A percentile compares a stretch with the other conserved stretches of the same genome.
Evolutionary conservation across 805 yeast species (phyloP).

Genomic region (Ogataea pignaliae): DNA sequence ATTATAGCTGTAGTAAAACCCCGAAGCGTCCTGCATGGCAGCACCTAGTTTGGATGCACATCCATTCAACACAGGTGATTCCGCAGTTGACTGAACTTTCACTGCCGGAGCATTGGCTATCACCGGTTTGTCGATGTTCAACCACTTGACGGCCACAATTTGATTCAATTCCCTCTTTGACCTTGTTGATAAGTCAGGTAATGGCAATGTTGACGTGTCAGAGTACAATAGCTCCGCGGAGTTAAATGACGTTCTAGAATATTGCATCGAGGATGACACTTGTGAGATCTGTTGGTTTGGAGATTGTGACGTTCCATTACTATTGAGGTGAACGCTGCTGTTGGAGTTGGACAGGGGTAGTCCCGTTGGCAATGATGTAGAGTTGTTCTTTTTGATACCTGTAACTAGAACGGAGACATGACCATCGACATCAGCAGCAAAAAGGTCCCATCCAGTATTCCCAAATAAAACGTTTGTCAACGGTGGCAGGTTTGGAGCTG

Average conservation of each 20-base stretch:
- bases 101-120: constrained; percentile 57
- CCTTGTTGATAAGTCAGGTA: constrained; percentile 23
- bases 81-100: constrained; percentile 25
- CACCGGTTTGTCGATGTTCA: constrained; percentile 65
- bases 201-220: constrained; percentile 29
- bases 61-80: constrained; percentile 28
- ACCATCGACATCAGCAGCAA: constrained; percentile 71
- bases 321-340: constrained; percentile 18
- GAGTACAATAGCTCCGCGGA: constrained; percentile 45
- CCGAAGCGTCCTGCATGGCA: constrained; percentile 29
- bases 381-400: constrained; percentile 36
- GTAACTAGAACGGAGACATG: constrained; percentile 53
- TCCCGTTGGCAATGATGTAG: constrained; percentile 23
- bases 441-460: constrained; percentile 73
- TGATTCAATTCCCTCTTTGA: constrained; percentile 18
- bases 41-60: constrained; percentile 34
- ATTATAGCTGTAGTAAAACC: constrained; percentile 44
- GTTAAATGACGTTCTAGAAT: constrained; percentile 33
- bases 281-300: constrained; percentile 2
- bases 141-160: constrained; percentile 62
- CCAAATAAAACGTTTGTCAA: constrained; percentile 61
- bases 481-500: constrained; percentile 11
- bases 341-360: constrained; percentile 19
- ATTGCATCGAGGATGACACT: constrained; percentile 24
- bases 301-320: constrained; percentile 14